Evolutionary conservation across 208 protist species (phyloP).

Genomic region (Leishmania gerbilli): DNA sequence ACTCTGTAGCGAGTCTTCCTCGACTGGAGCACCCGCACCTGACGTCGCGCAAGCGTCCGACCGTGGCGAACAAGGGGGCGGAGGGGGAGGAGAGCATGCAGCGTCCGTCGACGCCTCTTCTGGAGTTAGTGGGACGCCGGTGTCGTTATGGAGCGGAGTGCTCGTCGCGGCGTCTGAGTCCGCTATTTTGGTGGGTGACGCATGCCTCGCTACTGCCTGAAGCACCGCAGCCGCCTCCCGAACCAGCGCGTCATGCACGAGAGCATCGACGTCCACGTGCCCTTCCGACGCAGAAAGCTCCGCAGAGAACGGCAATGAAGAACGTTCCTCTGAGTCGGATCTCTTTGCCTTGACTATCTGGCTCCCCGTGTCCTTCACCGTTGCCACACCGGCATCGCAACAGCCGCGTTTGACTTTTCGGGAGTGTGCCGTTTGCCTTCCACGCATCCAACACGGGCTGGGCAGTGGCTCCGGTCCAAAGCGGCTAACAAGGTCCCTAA

Average conservation of each 20-base stretch:
- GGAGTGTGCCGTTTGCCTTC: too few relatives aligned
- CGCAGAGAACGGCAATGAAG: not conserved
- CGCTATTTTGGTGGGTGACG: not conserved
- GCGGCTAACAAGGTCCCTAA: not conserved
- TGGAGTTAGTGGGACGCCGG: not conserved
- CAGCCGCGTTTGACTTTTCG: not conserved
- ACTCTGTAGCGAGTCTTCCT: conserved; percentile 1
- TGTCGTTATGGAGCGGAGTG: not conserved
- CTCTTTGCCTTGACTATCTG: not conserved
- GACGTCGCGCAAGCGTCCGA: not conserved
- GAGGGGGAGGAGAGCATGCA: not conserved
- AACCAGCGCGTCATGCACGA: conserved; percentile 15
- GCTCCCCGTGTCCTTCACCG: not conserved
- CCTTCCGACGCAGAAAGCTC: not conserved
- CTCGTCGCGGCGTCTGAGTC: not conserved
- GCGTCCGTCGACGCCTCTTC: too few relatives aligned
- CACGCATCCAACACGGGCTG: not conserved
- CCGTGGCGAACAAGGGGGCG: not conserved
- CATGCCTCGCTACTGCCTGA: not conserved
- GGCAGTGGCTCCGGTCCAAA: conserved; percentile 10
- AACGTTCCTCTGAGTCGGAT: not conserved
- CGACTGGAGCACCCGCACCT: not conserved
- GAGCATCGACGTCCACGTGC: not conserved
- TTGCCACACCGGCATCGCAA: not conserved
- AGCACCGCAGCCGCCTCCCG: conserved; percentile 11